A percentile compares a stretch with the other conserved stretches of the same genome.
phyloP scores from a whole-genome alignment of 441 rosid genomes.

The Cnidoscolus chayamansa region DNA sequence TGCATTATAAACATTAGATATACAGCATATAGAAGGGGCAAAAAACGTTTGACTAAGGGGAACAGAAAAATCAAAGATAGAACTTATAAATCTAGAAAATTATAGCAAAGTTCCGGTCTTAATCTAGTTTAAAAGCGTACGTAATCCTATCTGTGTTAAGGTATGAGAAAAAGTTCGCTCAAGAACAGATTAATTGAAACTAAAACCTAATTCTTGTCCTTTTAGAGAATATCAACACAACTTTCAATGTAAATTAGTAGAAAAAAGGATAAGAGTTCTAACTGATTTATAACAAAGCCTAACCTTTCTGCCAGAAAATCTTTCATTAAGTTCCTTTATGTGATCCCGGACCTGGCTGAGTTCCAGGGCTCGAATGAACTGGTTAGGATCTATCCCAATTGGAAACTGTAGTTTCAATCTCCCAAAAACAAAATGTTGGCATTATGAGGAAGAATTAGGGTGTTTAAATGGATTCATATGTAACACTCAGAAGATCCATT shows the following conservation, averaged over 20 bases:
- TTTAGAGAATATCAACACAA: neutral
- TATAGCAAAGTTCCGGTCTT: too few species aligned
- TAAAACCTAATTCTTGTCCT: neutral
- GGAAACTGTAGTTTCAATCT: slow-evolving; percentile 60
- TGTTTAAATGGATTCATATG: slow-evolving; percentile 12
- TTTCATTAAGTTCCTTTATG: slow-evolving; percentile 60
- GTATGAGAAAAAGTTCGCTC: neutral
- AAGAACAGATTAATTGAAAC: neutral
- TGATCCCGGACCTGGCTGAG: slow-evolving; percentile 57
- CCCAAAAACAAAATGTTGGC: slow-evolving; percentile 31
- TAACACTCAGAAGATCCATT: slow-evolving; percentile 7
- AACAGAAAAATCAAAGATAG: too few species aligned
- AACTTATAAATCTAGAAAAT: too few species aligned
- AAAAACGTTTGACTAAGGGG: too few species aligned
- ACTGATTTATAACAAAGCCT: slow-evolving; percentile 5
- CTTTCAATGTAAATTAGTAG: slow-evolving; percentile 2
- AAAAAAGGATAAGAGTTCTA: slow-evolving; percentile 1
- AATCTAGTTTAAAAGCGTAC: too few species aligned
- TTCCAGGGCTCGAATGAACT: slow-evolving; percentile 65
- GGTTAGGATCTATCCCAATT: slow-evolving; percentile 74
- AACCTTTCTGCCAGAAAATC: slow-evolving; percentile 73
- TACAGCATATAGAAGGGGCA: too few species aligned
- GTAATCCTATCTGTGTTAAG: neutral
- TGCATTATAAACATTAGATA: too few species aligned
- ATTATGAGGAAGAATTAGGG: slow-evolving; percentile 26